Conservation (phyloP, 2,329 filamentous ascomycete species). For the Metarhizium guizhouense region DNA sequence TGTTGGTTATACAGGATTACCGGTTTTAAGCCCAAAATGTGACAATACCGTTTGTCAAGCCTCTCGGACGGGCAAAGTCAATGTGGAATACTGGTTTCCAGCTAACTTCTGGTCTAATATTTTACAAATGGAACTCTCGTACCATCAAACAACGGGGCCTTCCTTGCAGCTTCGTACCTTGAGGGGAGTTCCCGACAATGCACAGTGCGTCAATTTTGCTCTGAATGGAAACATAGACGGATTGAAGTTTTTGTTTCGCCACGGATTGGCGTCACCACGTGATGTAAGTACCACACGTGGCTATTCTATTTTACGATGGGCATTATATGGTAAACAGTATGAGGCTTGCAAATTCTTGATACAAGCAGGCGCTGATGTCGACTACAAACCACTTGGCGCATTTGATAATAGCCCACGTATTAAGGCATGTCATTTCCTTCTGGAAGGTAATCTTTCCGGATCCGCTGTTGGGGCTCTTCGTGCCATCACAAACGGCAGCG, state of each 20-base stretch:
- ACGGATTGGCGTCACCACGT: neutral
- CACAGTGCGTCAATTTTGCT: conserved; percentile 20
- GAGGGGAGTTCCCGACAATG: conserved; percentile 18
- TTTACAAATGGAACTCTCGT: conserved; percentile 15
- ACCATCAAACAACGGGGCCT: conserved; percentile 13
- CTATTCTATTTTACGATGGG: conserved; percentile 24
- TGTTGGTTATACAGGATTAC: conserved; percentile 18
- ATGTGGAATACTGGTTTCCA: conserved; percentile 24
- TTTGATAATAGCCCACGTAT: conserved; percentile 11
- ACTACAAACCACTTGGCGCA: conserved; percentile 14
- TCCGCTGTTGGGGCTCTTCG: conserved; percentile 9
- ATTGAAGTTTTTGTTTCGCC: too few species aligned
- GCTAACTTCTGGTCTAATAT: conserved; percentile 19
- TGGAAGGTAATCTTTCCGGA: conserved; percentile 11
- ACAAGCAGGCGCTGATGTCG: conserved; percentile 19
- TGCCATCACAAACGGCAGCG: conserved; percentile 12
- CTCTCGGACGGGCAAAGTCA: conserved; percentile 13
- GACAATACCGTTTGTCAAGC: conserved; percentile 13
- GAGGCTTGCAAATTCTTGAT: conserved; percentile 19
- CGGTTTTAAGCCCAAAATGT: conserved; percentile 16
- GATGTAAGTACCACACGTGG: conserved; percentile 22
- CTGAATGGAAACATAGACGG: conserved; percentile 13
- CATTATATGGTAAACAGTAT: conserved; percentile 23
- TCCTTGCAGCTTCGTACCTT: conserved; percentile 18
- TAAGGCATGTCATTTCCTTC: conserved; percentile 14